Evolutionary conservation across 2,329 filamentous ascomycete species (phyloP), one percentile per base, ranked within the genome.

Genomic region (Pseudocercospora ulei): DNA sequence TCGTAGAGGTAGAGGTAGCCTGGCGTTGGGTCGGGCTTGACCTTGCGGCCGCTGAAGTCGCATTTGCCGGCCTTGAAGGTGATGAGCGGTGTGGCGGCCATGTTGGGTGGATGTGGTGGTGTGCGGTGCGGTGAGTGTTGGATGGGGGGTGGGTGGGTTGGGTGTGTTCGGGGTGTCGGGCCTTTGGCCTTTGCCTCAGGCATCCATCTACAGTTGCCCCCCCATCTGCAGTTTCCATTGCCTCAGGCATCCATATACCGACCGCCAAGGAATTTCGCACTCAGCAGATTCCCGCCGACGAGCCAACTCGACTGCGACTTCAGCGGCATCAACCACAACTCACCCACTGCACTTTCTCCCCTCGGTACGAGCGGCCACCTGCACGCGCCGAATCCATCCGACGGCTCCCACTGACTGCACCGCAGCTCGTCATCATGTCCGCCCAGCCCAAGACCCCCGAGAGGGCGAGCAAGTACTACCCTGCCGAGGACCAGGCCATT

Each of bases 381-480:
- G n/a, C n/a, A n/a, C n/a, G n/a, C n/a, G n/a, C n/a, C n/a, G n/a
- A n/a, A n/a, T n/a, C n/a, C 24, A 14, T 13, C 13, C 28, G n/a
- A 12, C 27, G 13, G 12, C 13, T 16, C 13, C 25, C 22, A 36
- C 39, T 36, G 27, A 35, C 28, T n/a, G 12, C 11, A 16, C 29
- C 25, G 36, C 48, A 48, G 47, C 49, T 41, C 49, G 55, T 39
- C 44, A 57, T 56, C 52, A 55, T 54, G 35, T 50, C 53, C 43
- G 45, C 50, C 31, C 51, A 76, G 71, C 83, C 80, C 64, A 93
- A 94, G 84, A 88, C 75, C 69, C 74, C 75, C 65, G 78, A 94
- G 71, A 93, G 92, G 83, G 88, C 88, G 63, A 79, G 83, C 76
- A 96, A 95, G 76, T 98, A 88, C 85, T 98, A 98, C 75, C 84